phyloP scores from a whole-genome alignment of 2,329 filamentous ascomycete genomes.

The Aspergillus bombycis region DNA sequence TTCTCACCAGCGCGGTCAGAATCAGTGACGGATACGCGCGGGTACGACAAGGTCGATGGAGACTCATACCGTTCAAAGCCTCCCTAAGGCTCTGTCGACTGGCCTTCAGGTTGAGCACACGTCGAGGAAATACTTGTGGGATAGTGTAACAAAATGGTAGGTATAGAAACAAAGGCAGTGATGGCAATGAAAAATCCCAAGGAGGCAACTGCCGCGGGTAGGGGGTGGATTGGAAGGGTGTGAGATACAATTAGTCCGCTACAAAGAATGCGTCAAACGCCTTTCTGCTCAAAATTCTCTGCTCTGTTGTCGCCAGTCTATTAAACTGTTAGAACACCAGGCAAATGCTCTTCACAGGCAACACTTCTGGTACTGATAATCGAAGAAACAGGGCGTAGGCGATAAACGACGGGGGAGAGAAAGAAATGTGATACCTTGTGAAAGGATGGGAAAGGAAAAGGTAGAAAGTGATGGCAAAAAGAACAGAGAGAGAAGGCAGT shows the following conservation, averaged over 20 bases:
- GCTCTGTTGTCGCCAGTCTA: neutral
- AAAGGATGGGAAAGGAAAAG: neutral
- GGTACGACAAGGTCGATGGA: neutral
- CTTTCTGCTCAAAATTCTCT: neutral
- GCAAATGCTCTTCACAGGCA: neutral
- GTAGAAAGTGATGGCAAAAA: neutral
- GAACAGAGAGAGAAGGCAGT: neutral
- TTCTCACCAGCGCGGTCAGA: neutral
- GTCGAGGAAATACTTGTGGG: neutral
- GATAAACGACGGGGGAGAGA: too few relatives aligned
- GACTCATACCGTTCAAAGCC: conserved; percentile 10
- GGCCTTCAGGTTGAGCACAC: neutral
- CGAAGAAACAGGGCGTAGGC: neutral
- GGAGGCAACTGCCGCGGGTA: neutral
- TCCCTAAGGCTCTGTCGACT: neutral
- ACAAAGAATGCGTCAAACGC: neutral
- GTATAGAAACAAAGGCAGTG: conserved; percentile 3
- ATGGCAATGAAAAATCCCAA: neutral
- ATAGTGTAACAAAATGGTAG: neutral
- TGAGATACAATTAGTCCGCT: neutral
- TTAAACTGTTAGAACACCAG: neutral
- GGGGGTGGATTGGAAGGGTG: neutral
- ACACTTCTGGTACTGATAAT: neutral
- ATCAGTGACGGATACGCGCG: neutral
- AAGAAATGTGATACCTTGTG: neutral